A percentile compares a stretch with the other conserved stretches of the same genome.
These are phyloP conservation scores for Agarophyton chilense DNA, from an alignment of 23 red algal species.

Conservation along the genomic window DNA sequence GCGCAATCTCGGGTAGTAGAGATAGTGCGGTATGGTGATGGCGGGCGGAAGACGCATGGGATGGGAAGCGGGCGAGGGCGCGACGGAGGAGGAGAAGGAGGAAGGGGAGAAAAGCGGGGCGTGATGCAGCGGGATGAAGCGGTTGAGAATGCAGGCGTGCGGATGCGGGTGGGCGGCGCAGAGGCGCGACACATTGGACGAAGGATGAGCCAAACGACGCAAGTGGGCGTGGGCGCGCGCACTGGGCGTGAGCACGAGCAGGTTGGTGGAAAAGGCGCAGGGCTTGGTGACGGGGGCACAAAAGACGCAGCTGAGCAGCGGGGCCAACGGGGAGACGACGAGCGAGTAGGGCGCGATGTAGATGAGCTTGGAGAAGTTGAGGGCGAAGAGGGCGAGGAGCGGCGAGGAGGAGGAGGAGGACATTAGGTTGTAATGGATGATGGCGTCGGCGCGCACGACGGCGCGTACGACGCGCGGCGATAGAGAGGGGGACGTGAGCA, in stretches of 20 bases:
- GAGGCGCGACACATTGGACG: background rate
- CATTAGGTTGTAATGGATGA: background rate
- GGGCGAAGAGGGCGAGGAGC: constrained; percentile 16
- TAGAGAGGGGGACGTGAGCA: background rate
- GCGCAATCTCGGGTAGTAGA: constrained; percentile 30
- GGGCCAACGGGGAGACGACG: background rate
- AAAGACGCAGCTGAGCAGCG: background rate
- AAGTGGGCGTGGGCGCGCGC: background rate
- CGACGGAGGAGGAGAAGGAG: too few species aligned
- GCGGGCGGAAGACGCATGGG: constrained; percentile 37
- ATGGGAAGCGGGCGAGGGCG: background rate
- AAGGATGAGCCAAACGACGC: background rate
- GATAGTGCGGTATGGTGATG: background rate
- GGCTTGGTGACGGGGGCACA: constrained; percentile 27
- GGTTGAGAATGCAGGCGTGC: constrained; percentile 43
- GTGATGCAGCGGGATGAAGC: background rate
- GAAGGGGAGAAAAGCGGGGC: constrained; percentile 22
- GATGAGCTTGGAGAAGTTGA: constrained; percentile 8
- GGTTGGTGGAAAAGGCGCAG: constrained; percentile 36
- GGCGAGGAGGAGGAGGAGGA: background rate
- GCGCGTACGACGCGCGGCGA: background rate
- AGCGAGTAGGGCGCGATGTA: constrained; percentile 24
- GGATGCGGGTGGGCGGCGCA: background rate
- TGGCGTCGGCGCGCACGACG: background rate
- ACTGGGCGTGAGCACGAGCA: constrained; percentile 15